Conservation (phyloP, 306 rosid species). For the Cucurbita moschata region DNA sequence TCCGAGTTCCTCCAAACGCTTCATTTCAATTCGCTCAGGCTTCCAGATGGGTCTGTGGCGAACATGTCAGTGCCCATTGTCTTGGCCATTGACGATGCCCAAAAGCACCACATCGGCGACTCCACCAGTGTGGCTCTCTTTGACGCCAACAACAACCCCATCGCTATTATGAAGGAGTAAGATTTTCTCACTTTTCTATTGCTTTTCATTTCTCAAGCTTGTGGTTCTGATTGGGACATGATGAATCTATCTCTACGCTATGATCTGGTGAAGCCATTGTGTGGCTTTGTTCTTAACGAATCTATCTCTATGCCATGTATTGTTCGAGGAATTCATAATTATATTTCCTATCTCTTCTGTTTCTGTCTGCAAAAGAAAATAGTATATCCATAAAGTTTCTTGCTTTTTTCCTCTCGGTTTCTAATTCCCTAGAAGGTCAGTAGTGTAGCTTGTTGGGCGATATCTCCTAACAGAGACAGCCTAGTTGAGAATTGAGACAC, state of each 20-base stretch:
- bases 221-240: not conserved
- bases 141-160: constrained; percentile 41
- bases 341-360: not conserved
- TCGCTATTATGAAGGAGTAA: constrained; percentile 82
- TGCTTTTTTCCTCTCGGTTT: not conserved
- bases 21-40: constrained; percentile 89
- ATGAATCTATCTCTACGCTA: not conserved
- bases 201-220: not conserved
- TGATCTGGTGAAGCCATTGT: not conserved
- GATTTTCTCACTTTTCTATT: constrained; percentile 1
- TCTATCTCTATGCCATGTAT: too few species aligned
- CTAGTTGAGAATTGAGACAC: not conserved
- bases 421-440: not conserved
- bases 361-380: not conserved
- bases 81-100: constrained; percentile 73
- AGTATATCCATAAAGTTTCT: not conserved
- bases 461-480: not conserved
- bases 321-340: too few species aligned
- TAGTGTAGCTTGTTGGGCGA: not conserved
- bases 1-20: constrained; percentile 99
- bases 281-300: not conserved
- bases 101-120: constrained; percentile 55
- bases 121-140: constrained; percentile 64
- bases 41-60: constrained; percentile 56
- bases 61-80: constrained; percentile 95